These are phyloP conservation scores for Cyberlindnera veronae DNA, from an alignment of 805 yeast species.

Conservation along the genomic window DNA sequence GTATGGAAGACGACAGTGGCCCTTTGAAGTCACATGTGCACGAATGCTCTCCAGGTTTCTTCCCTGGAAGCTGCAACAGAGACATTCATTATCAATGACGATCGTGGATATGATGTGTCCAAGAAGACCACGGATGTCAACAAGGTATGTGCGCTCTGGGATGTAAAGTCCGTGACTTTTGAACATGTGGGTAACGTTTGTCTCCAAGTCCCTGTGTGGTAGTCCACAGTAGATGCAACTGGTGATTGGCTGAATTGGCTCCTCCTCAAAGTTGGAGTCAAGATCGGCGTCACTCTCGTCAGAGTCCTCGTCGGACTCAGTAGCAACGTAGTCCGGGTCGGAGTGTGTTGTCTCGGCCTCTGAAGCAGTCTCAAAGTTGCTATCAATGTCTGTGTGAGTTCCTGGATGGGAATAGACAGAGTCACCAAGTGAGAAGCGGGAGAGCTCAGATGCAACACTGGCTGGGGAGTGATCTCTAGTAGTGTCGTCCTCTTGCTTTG, in stretches of 20 bases:
- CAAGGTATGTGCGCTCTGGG: constrained; percentile 74
- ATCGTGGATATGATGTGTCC: constrained; percentile 74
- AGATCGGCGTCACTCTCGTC: constrained; percentile 18
- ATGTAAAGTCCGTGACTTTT: constrained; percentile 78
- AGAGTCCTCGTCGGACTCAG: constrained; percentile 25
- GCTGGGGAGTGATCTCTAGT: constrained; percentile 47
- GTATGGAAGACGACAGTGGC: constrained; percentile 87
- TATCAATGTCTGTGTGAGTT: constrained; percentile 34
- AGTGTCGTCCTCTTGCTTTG: neutral
- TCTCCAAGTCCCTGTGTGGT: constrained; percentile 50
- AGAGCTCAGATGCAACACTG: constrained; percentile 48
- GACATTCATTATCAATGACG: constrained; percentile 78
- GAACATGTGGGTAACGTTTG: constrained; percentile 73
- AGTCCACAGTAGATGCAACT: constrained; percentile 58
- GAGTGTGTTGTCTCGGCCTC: constrained; percentile 42
- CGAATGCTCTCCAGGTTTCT: constrained; percentile 78
- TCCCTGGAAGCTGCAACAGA: constrained; percentile 84
- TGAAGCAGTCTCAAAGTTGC: constrained; percentile 43
- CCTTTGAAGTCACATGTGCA: constrained; percentile 81
- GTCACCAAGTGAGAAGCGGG: constrained; percentile 55
- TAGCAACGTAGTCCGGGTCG: constrained; percentile 30
- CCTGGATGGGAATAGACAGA: constrained; percentile 33
- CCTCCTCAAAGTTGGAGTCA: constrained; percentile 24
- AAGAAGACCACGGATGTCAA: constrained; percentile 69
- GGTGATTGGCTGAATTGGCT: constrained; percentile 38